Evolutionary conservation across 345 rosid genomes (phyloP).

Genomic region (Euphorbia pulcherrima): DNA sequence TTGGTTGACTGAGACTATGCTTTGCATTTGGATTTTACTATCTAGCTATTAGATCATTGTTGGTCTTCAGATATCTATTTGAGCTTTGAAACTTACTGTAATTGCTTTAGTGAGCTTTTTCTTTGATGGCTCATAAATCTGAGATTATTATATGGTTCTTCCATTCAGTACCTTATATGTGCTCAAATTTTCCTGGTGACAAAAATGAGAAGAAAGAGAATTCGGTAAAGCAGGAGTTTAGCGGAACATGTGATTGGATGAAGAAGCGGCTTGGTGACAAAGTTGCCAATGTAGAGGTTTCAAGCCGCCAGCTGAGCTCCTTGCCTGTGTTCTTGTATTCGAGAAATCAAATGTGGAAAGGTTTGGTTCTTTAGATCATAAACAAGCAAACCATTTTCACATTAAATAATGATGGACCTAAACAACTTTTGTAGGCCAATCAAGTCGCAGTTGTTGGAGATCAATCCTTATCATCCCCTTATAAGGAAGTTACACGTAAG

Average conservation of each 20-base stretch:
- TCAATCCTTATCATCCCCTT: conserved; percentile 85
- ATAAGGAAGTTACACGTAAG: conserved; percentile 63
- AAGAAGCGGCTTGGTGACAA: conserved; percentile 82
- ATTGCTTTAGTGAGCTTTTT: too few species aligned
- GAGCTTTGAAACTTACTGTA: too few species aligned
- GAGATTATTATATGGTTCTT: too few species aligned
- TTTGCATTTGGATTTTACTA: too few species aligned
- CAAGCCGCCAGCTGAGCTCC: conserved; percentile 82
- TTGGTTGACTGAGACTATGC: too few species aligned
- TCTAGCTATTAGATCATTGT: too few species aligned
- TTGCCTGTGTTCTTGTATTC: conserved; percentile 96
- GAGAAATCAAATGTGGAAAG: conserved; percentile 97
- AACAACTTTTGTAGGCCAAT: conserved; percentile 52
- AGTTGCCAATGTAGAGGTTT: conserved; percentile 84
- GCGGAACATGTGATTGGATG: conserved; percentile 93
- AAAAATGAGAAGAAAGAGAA: conserved; percentile 86
- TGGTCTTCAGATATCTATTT: too few species aligned
- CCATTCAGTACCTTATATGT: too few species aligned
- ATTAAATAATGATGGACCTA: neutral
- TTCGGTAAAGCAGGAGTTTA: conserved; percentile 69
- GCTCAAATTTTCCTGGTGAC: conserved; percentile 54
- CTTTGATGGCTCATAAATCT: too few species aligned
- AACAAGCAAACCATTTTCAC: neutral
- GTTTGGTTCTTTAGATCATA: conserved; percentile 25
- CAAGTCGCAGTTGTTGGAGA: conserved; percentile 96